Evolutionary conservation across 1,139 yeast species (phyloP).

Genomic region (Taphrina flavorubra): DNA sequence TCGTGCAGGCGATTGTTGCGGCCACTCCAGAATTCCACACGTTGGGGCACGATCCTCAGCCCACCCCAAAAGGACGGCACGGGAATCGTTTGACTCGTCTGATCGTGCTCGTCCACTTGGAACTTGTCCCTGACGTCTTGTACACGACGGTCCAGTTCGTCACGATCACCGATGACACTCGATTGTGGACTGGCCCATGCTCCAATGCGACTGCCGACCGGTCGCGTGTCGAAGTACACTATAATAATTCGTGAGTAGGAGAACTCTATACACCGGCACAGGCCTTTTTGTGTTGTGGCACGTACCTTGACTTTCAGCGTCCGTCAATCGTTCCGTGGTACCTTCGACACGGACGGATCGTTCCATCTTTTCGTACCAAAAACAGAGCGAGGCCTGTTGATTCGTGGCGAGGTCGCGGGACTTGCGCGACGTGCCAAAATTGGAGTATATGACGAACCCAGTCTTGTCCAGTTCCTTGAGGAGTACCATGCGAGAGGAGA

Average conservation of each 20-base stretch:
- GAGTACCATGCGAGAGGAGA: conserved; percentile 79
- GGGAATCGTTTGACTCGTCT: conserved; percentile 64
- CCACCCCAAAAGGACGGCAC: conserved; percentile 99
- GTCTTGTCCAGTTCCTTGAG: conserved; percentile 84
- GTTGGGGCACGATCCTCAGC: conserved; percentile 80
- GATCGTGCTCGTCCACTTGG: conserved; percentile 47
- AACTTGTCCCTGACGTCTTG: conserved; percentile 63
- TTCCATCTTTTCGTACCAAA: conserved; percentile 89
- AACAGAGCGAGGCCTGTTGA: conserved; percentile 64
- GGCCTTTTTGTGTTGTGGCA: neutral
- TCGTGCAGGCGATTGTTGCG: conserved; percentile 89
- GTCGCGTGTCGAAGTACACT: conserved; percentile 80
- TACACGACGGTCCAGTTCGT: conserved; percentile 63
- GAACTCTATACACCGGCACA: neutral
- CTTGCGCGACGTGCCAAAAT: conserved; percentile 88
- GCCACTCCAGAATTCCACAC: conserved; percentile 98
- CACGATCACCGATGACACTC: conserved; percentile 61
- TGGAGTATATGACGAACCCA: conserved; percentile 81
- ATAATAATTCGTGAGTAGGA: too few relatives aligned
- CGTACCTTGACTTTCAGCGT: conserved; percentile 67
- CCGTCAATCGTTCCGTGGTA: conserved; percentile 69
- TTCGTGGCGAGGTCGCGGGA: conserved; percentile 71
- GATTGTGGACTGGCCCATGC: conserved; percentile 98
- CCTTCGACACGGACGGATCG: conserved; percentile 96
- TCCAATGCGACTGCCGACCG: conserved; percentile 89